Evolutionary conservation across 495 filamentous ascomycete genomes (phyloP).

Genomic region (Lepidopterella palustris): DNA sequence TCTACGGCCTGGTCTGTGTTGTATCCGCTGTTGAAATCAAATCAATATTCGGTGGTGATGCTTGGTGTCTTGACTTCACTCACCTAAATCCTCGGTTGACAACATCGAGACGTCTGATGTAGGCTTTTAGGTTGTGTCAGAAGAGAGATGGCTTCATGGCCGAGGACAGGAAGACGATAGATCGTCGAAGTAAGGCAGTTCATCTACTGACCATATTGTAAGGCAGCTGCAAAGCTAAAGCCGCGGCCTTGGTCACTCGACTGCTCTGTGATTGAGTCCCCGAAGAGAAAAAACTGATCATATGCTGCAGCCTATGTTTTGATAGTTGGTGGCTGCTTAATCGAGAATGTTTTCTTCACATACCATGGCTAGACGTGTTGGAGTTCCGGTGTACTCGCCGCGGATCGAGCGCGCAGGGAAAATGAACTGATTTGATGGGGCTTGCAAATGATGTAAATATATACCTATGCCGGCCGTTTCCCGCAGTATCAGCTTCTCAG

Average conservation of each 20-base stretch:
- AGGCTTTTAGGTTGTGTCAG: constrained; percentile 44
- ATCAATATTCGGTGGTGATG: constrained; percentile 3
- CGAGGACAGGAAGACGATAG: background rate
- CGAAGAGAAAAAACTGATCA: constrained; percentile 72
- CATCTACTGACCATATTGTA: constrained; percentile 57
- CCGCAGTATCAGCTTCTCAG: too few species aligned
- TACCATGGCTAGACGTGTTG: constrained; percentile 2
- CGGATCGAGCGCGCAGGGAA: too few species aligned
- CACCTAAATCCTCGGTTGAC: constrained; percentile 62
- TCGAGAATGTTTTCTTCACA: background rate
- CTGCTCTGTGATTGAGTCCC: constrained; percentile 70
- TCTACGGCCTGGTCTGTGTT: constrained; percentile 58
- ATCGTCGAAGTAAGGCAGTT: background rate
- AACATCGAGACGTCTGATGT: constrained; percentile 59
- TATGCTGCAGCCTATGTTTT: constrained; percentile 14
- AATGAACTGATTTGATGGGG: too few species aligned
- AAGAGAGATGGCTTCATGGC: background rate
- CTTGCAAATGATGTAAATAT: too few species aligned
- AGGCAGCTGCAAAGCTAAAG: constrained; percentile 63
- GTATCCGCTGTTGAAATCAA: constrained; percentile 52
- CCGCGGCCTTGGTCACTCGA: constrained; percentile 51
- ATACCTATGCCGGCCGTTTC: too few species aligned
- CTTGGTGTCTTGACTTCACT: constrained; percentile 3
- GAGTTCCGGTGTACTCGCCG: background rate
- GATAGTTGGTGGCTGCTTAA: background rate